These are phyloP conservation scores for Tetraselmis chui DNA, from an alignment of 139 green algal species.

Conservation along the genomic window DNA sequence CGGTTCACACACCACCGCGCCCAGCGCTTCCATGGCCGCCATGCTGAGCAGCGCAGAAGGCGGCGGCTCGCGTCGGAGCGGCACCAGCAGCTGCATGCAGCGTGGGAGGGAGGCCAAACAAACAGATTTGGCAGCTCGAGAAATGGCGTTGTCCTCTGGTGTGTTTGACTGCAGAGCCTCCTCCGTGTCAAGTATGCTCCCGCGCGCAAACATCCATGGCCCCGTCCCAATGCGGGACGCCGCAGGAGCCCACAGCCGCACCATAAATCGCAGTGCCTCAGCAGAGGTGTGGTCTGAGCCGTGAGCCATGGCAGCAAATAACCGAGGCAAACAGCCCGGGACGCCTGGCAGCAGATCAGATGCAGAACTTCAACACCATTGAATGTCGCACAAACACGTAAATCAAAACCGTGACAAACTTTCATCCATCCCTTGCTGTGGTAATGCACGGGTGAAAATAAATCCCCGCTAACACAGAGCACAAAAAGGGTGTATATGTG, in stretches of 20 bases:
- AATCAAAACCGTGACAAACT: too few relatives aligned
- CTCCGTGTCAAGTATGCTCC: neutral
- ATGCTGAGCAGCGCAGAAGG: neutral
- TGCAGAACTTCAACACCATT: too few relatives aligned
- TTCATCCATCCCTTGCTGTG: too few relatives aligned
- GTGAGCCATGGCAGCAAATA: slow-evolving; percentile 52
- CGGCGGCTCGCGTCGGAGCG: neutral
- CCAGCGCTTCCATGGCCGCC: neutral
- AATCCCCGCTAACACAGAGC: too few relatives aligned
- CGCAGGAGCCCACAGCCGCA: slow-evolving; percentile 58
- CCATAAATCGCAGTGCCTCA: slow-evolving; percentile 66
- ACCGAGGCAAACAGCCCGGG: slow-evolving; percentile 18
- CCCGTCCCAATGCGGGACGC: slow-evolving; percentile 32
- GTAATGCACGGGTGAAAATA: too few relatives aligned
- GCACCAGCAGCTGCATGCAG: neutral
- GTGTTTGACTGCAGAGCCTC: neutral
- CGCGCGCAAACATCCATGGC: slow-evolving; percentile 15
- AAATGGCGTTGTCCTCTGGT: slow-evolving; percentile 13
- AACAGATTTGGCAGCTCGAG: slow-evolving; percentile 8
- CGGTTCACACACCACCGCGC: slow-evolving; percentile 29
- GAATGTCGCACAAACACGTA: too few relatives aligned
- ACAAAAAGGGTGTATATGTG: too few relatives aligned
- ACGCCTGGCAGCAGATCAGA: neutral
- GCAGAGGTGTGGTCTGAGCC: slow-evolving; percentile 52
- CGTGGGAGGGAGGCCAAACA: neutral